Evolutionary conservation across 441 rosid species (phyloP).

Genomic region (Aquilaria agallochum): DNA sequence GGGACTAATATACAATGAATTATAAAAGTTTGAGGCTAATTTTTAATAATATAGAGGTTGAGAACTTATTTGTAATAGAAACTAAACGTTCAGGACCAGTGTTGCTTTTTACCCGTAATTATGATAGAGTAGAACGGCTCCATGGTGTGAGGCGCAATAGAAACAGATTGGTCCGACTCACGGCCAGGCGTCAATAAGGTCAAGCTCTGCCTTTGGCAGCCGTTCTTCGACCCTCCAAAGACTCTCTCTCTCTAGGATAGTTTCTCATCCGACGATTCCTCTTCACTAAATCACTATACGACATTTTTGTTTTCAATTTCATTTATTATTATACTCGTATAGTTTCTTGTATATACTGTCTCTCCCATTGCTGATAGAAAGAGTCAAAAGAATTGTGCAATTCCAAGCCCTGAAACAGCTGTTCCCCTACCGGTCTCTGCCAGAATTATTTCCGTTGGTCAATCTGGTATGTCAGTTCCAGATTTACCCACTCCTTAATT

Average conservation of each 20-base stretch:
- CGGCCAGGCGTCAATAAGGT: slow-evolving; percentile 32
- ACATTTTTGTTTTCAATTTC: too few species aligned
- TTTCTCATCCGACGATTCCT: slow-evolving; percentile 2
- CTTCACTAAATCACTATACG: not conserved
- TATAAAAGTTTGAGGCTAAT: too few species aligned
- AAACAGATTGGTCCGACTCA: not conserved
- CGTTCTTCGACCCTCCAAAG: slow-evolving; percentile 11
- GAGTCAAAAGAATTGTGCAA: slow-evolving; percentile 8
- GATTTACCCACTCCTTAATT: slow-evolving; percentile 8
- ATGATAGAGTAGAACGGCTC: too few species aligned
- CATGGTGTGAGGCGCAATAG: too few species aligned
- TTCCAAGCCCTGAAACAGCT: too few species aligned
- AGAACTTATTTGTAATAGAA: too few species aligned
- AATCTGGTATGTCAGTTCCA: slow-evolving; percentile 12
- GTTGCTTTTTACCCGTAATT: too few species aligned
- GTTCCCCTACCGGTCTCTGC: too few species aligned
- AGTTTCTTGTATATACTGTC: not conserved
- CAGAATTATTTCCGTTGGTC: too few species aligned
- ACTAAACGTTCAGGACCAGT: too few species aligned
- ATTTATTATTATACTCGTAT: not conserved
- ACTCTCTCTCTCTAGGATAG: not conserved
- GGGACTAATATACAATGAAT: too few species aligned
- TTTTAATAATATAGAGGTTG: too few species aligned
- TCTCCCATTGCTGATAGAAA: not conserved
- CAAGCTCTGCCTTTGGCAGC: slow-evolving; percentile 21